phyloP scores from a whole-genome alignment of 1,284 basidiomycete genomes.

The Puccinia brachypodii region DNA sequence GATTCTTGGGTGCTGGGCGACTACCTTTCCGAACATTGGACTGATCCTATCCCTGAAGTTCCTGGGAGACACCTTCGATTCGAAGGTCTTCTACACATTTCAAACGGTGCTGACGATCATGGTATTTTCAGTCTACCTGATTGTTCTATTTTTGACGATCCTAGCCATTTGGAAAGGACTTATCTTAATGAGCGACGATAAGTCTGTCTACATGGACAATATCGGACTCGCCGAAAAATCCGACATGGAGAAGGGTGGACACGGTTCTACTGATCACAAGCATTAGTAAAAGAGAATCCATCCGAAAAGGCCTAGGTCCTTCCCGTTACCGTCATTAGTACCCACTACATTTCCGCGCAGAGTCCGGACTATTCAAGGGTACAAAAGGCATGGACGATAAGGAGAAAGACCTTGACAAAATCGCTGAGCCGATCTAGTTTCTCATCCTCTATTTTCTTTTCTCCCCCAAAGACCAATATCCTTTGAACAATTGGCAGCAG shows the following conservation, averaged over 20 bases:
- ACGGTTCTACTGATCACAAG: constrained; percentile 9
- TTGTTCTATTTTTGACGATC: constrained; percentile 25
- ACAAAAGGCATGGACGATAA: not conserved
- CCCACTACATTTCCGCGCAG: not conserved
- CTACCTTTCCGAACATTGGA: constrained; percentile 32
- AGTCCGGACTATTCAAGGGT: not conserved
- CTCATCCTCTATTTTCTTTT: not conserved
- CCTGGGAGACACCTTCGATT: constrained; percentile 29
- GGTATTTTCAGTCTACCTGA: constrained; percentile 13
- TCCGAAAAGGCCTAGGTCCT: not conserved
- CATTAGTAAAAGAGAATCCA: not conserved
- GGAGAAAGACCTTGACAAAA: not conserved
- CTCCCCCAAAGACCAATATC: not conserved
- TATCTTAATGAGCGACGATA: constrained; percentile 15
- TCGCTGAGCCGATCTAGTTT: not conserved
- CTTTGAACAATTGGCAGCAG: not conserved
- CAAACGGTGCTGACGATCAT: constrained; percentile 24
- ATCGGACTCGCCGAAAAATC: constrained; percentile 10
- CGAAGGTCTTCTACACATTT: not conserved
- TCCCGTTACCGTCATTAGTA: not conserved
- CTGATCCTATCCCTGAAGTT: constrained; percentile 27
- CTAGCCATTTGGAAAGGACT: constrained; percentile 29
- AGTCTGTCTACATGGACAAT: constrained; percentile 19
- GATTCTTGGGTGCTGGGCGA: constrained; percentile 43
- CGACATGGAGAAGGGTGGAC: constrained; percentile 9